phyloP scores from a whole-genome alignment of 306 rosid genomes.

The Prosopis cineraria region DNA sequence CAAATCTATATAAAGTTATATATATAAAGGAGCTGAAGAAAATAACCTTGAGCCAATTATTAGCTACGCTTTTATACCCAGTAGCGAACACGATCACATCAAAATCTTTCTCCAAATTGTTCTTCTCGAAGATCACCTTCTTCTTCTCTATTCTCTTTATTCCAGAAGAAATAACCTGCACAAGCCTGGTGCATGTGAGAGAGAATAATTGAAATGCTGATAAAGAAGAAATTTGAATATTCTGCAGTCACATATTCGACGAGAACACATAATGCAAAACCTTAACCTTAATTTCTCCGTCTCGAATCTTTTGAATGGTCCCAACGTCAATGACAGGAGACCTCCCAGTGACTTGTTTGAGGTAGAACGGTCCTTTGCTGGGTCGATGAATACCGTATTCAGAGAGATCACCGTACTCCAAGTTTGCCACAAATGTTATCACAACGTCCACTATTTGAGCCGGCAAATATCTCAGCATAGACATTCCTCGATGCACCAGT shows the following conservation, averaged over 20 bases:
- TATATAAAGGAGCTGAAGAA: too few relatives aligned
- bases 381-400: slow-evolving; percentile 44
- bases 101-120: slow-evolving; percentile 37
- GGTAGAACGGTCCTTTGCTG: slow-evolving; percentile 46
- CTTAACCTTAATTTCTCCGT: slow-evolving; percentile 53
- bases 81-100: slow-evolving; percentile 69
- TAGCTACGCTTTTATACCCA: slow-evolving; percentile 57
- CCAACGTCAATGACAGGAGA: slow-evolving; percentile 60
- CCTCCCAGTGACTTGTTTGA: slow-evolving; percentile 40
- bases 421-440: not conserved
- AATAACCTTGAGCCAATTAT: slow-evolving; percentile 60
- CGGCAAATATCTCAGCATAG: slow-evolving; percentile 31
- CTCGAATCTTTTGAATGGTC: slow-evolving; percentile 41
- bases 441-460: slow-evolving; percentile 34
- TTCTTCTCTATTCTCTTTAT: slow-evolving; percentile 44
- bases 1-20: too few relatives aligned
- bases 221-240: too few relatives aligned
- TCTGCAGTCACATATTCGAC: too few relatives aligned
- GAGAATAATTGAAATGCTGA: too few relatives aligned
- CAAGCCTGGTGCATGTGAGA: too few relatives aligned
- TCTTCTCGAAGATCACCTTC: slow-evolving; percentile 43
- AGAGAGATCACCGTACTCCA: slow-evolving; percentile 46
- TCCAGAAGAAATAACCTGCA: slow-evolving; percentile 47
- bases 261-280: too few relatives aligned
- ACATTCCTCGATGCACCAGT: slow-evolving; percentile 42